Base-by-base conservation (phyloP, 331 rosid genomes). In the Malus hybrid region DNA sequence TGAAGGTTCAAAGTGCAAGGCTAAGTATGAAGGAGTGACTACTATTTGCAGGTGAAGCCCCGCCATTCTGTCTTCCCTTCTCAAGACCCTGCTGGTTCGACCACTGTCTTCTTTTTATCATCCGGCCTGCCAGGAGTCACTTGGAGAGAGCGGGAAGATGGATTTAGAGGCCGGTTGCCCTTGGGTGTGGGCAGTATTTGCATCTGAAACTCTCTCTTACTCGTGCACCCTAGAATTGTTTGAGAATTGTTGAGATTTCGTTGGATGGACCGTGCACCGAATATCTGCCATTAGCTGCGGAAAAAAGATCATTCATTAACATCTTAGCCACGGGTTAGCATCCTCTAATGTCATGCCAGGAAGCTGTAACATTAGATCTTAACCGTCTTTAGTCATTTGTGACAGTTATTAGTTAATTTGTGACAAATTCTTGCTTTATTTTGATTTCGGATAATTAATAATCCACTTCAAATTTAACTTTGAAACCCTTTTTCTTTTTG, bases 1-100 rank as follows among this genome's bases (percentile, higher is more conserved):
- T 91, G 77, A 93, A 93, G 82, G 98, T 93, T 85, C 97, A 93
- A 83, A 93, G 86, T 88, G 98, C 98, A 3, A 88, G 88, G 86
- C 89, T 90, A 80, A 90, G 97, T 83, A 76, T 90, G 90, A 93
- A 88, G 77, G 98, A 90, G 78, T 93, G 86, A 85, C 62, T 55
- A 63, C 18, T 50, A 50, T 14, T 33, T 84, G 80, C 75, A 24
- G 54, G 61, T 61, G 33, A 61, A 28, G 29, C 71, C 57, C 36
- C 39, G 28, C 48, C 72, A 36, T 50, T 50, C 56, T 55, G 69
- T 66, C 56, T 66, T 54, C 42, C 16, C 34, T n/a, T 16, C 78
- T 67, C 50, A 24, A 9, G 18, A 42, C 54, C 9, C 4, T 29
- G 52, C 70, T 27, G 69, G 16, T 20, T 56, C 54, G 3, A 24